Evolutionary conservation across 2,329 filamentous ascomycete genomes (phyloP).

Genomic region (Neopestalotiopsis clavispora): DNA sequence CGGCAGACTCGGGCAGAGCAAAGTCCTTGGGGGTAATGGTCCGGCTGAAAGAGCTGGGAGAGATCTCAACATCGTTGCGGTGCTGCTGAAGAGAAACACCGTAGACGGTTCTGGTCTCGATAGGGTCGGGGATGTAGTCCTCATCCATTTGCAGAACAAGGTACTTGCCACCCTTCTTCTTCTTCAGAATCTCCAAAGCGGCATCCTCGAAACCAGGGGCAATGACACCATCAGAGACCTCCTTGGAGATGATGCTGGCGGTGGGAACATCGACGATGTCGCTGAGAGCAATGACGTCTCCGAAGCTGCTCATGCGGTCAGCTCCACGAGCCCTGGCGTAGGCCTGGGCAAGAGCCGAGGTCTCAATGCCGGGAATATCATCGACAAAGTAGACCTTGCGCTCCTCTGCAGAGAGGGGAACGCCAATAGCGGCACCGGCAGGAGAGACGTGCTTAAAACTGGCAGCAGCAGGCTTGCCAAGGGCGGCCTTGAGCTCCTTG

Average conservation of each 20-base stretch:
- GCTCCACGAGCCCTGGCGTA: slow-evolving; percentile 95
- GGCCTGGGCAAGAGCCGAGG: slow-evolving; percentile 85
- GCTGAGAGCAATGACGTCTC: slow-evolving; percentile 92
- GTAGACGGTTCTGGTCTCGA: slow-evolving; percentile 87
- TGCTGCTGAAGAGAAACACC: slow-evolving; percentile 87
- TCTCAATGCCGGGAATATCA: slow-evolving; percentile 88
- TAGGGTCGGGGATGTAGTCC: slow-evolving; percentile 79
- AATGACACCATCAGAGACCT: slow-evolving; percentile 97
- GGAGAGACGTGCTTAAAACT: slow-evolving; percentile 99
- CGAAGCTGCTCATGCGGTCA: slow-evolving; percentile 98
- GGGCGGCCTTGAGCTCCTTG: slow-evolving; percentile 90
- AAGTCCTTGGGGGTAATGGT: slow-evolving; percentile 87
- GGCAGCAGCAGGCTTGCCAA: slow-evolving; percentile 87
- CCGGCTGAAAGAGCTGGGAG: slow-evolving; percentile 81
- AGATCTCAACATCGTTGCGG: slow-evolving; percentile 90
- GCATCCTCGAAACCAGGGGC: slow-evolving; percentile 85
- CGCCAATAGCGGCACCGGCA: slow-evolving; percentile 91
- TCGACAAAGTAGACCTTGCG: slow-evolving; percentile 98
- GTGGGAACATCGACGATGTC: slow-evolving; percentile 90
- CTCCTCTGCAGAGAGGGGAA: slow-evolving; percentile 84
- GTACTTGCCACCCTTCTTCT: slow-evolving; percentile 99
- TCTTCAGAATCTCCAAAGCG: slow-evolving; percentile 88
- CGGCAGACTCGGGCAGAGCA: slow-evolving; percentile 77
- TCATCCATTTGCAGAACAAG: slow-evolving; percentile 94
- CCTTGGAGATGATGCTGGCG: slow-evolving; percentile 95